Conservation (phyloP, 345 rosid genomes). For the Alliaria petiolata region DNA sequence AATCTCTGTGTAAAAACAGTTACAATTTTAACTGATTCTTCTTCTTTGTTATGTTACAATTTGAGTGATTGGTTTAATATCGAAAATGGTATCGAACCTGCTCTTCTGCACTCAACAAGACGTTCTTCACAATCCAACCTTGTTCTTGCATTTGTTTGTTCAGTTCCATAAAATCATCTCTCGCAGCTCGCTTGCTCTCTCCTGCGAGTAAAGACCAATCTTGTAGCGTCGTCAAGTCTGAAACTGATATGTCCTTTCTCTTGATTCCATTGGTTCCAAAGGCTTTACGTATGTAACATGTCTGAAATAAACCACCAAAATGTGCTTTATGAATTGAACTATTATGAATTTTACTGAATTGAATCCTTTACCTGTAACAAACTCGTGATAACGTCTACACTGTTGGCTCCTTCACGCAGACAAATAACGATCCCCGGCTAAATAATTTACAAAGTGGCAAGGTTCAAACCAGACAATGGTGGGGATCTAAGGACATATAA, state of each 20-base stretch:
- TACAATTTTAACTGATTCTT: constrained; percentile 9
- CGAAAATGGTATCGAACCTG: constrained; percentile 57
- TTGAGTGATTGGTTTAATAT: constrained; percentile 4
- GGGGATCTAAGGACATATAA: neutral
- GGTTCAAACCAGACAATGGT: constrained; percentile 7
- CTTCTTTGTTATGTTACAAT: constrained; percentile 8
- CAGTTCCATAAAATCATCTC: constrained; percentile 26
- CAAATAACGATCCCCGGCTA: constrained; percentile 12
- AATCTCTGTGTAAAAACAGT: constrained; percentile 13
- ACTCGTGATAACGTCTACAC: constrained; percentile 20
- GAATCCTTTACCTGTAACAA: constrained; percentile 18
- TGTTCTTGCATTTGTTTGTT: constrained; percentile 44
- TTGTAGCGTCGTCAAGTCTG: neutral
- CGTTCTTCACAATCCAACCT: constrained; percentile 72
- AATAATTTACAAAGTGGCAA: neutral
- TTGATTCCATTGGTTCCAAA: constrained; percentile 16
- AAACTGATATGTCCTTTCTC: neutral
- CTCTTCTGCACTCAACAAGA: constrained; percentile 57
- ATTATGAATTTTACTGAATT: neutral
- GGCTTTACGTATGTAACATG: constrained; percentile 28
- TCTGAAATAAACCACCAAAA: constrained; percentile 6
- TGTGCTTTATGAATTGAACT: neutral
- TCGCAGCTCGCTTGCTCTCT: neutral
- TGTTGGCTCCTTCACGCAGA: constrained; percentile 28
- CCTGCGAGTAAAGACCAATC: constrained; percentile 14